A percentile compares a stretch with the other conserved stretches of the same genome.
These are phyloP conservation scores for Trichoderma koningiopsis DNA, from an alignment of 2,329 filamentous ascomycete species.

Conservation along the genomic window DNA sequence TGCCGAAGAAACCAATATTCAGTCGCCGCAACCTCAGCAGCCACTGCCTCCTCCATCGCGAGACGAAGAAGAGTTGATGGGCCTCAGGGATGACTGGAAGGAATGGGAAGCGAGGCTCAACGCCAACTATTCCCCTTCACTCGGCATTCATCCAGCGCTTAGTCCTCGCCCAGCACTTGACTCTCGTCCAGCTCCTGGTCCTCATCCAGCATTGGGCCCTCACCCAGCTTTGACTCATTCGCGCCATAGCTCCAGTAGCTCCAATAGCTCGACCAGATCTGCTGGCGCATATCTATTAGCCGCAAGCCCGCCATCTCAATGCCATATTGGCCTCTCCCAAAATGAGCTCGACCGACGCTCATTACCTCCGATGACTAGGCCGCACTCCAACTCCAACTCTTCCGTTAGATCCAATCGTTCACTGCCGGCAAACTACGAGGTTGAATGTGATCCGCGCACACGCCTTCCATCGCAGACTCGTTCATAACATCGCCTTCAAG, in stretches of 20 bases:
- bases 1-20: neutral
- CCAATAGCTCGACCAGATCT: neutral
- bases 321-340: neutral
- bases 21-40: neutral
- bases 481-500: neutral
- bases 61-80: conserved; percentile 24
- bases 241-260: conserved; percentile 1
- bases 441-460: conserved; percentile 1
- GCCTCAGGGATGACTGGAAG: conserved; percentile 42
- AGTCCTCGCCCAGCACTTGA: conserved; percentile 8
- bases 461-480: neutral
- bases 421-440: neutral
- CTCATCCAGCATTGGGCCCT: conserved; percentile 29
- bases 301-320: neutral
- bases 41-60: neutral
- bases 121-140: conserved; percentile 34
- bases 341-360: conserved; percentile 10
- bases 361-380: conserved; percentile 2
- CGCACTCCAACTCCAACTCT: neutral
- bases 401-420: conserved; percentile 1
- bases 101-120: conserved; percentile 43
- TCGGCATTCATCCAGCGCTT: conserved; percentile 35
- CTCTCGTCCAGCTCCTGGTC: conserved; percentile 35
- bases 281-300: conserved; percentile 6
- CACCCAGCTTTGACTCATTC: conserved; percentile 32